Evolutionary conservation across 768 basidiomycete genomes (phyloP).

Genomic region (Bullera alba): DNA sequence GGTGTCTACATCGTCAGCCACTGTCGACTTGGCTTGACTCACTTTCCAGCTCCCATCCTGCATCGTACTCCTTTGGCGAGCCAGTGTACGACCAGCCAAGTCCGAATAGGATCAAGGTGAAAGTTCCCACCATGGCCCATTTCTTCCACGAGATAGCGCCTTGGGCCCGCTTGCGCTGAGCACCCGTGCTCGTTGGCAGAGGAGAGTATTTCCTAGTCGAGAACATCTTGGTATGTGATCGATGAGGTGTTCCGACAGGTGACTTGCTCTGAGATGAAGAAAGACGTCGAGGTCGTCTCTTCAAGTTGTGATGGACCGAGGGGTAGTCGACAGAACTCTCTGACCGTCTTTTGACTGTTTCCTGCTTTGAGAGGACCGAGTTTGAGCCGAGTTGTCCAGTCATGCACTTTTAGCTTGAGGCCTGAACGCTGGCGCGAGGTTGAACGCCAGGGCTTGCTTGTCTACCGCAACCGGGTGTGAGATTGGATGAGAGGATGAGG

Average conservation of each 20-base stretch:
- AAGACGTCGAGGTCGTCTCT: background rate
- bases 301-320: no score
- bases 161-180: conserved; percentile 25
- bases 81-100: conserved; percentile 19
- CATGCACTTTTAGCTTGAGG: no score
- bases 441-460: no score
- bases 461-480: no score
- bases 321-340: no score
- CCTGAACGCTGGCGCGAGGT: no score
- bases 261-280: background rate
- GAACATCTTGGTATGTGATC: conserved; percentile 24
- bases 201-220: conserved; percentile 38
- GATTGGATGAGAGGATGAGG: no score
- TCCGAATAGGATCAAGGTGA: conserved; percentile 18
- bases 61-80: conserved; percentile 4
- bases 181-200: conserved; percentile 26
- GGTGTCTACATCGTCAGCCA: conserved; percentile 16
- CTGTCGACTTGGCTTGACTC: conserved; percentile 4
- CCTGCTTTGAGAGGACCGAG: no score
- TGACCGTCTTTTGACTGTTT: no score
- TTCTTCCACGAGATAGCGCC: conserved; percentile 39
- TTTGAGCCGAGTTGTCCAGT: no score
- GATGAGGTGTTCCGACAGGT: background rate
- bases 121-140: conserved; percentile 31
- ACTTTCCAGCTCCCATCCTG: conserved; percentile 28